Evolutionary conservation across 805 yeast genomes (phyloP), one percentile per base, ranked within the genome.

Genomic region (Saccharomycopsis amapae): DNA sequence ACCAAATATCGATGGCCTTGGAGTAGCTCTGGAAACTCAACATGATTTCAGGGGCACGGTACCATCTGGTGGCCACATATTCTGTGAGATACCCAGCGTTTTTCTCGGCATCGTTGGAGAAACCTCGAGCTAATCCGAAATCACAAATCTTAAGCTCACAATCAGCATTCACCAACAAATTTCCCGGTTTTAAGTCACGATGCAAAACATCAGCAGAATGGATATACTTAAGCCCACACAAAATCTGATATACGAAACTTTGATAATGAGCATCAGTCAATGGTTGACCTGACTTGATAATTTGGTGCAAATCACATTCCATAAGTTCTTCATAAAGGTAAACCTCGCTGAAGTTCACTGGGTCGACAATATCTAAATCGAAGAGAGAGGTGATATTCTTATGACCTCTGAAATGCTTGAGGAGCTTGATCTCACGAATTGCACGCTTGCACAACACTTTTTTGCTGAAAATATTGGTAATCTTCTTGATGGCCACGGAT

Each of bases 261-360:
- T 93, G 98, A 63, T 85, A 89, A 63, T 93, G 98, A 26, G 89
- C 86, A 61, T 93, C 97, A 1, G 96, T 86, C 54, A 93, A 70
- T 0, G 95, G 85, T 63, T 93, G 97, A 18, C 89, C 90, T 9
- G 96, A 85, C 55, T 95, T 75, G 52, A 93, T 90, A 58, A 93
- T 93, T 63, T 90, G 97, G 64, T 90, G 96, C 87, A 93, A 82
- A 63, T 93, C 98, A 65, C 97, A 90, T 63, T 90, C 97, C 97
- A 93, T 93, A 56, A 90, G 70, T 64, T 90, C 98, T 63, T 93
- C 98, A 59, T 93, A 93, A 5, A 93, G 70, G 55, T 93, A 93
- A 10, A 93, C 73, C 58, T 94, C 98, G 63, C 89, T 88, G 69
- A 90, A 90, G 44, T 77, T 76, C 54, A 79, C 75, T 20, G 89